Percentiles rank a stretch among this genome's conserved stretches.
Conservation (phyloP, 2,329 filamentous ascomycete species). For the Cladosporium sp. region DNA sequence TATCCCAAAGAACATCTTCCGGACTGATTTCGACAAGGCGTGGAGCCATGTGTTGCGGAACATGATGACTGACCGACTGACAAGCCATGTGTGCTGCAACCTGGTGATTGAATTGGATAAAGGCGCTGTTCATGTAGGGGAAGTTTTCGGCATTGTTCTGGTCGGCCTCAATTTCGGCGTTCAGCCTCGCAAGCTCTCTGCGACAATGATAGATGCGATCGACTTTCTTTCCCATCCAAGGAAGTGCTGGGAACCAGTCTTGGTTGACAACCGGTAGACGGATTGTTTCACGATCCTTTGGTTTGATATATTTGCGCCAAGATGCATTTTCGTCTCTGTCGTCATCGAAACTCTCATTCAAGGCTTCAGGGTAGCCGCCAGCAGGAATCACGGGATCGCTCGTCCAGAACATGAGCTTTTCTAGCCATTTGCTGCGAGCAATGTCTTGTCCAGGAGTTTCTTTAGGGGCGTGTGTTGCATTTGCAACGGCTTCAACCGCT, state of each 20-base stretch:
- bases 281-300: constrained; percentile 81
- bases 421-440: constrained; percentile 25
- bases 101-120: constrained; percentile 98
- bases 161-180: constrained; percentile 86
- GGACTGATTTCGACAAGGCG: constrained; percentile 91
- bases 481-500: not conserved
- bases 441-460: constrained; percentile 10
- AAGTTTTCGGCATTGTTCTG: constrained; percentile 82
- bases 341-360: constrained; percentile 23
- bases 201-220: constrained; percentile 93
- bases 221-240: constrained; percentile 79
- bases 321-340: constrained; percentile 56
- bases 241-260: constrained; percentile 73
- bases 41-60: constrained; percentile 91
- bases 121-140: constrained; percentile 91
- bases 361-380: constrained; percentile 57
- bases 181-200: constrained; percentile 78
- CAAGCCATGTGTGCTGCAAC: constrained; percentile 98
- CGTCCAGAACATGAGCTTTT: constrained; percentile 31
- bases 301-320: constrained; percentile 80
- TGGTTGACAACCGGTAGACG: constrained; percentile 61
- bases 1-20: constrained; percentile 91
- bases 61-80: constrained; percentile 83
- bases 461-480: not conserved
- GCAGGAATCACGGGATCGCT: constrained; percentile 20